A percentile compares a stretch with the other conserved stretches of the same genome.
Evolutionary conservation across 2,329 filamentous ascomycete genomes (phyloP).

Genomic region (Colletotrichum falcatum): DNA sequence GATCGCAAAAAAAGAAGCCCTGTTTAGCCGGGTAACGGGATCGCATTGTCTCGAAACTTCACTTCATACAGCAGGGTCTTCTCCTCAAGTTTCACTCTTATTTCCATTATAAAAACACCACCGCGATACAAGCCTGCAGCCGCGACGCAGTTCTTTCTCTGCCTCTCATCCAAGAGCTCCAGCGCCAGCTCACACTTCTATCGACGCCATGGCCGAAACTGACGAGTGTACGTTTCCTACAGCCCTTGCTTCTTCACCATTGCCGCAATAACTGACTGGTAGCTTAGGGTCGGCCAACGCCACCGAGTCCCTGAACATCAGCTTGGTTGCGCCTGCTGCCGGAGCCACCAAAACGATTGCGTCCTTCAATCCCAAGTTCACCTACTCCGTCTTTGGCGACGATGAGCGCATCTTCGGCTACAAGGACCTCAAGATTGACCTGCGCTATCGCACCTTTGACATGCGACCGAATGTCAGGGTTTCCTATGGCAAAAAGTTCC

Average conservation of each 20-base stretch:
- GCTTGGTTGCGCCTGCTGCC: constrained; percentile 64
- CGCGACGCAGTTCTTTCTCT: too few relatives aligned
- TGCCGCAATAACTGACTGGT: constrained; percentile 2
- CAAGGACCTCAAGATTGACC: constrained; percentile 79
- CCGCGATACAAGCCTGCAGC: neutral
- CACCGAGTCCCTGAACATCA: constrained; percentile 73
- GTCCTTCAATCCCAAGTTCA: constrained; percentile 86
- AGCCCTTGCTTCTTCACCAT: neutral
- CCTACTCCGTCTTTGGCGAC: constrained; percentile 94
- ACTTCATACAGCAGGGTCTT: neutral
- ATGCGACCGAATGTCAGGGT: constrained; percentile 82
- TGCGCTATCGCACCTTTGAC: constrained; percentile 77
- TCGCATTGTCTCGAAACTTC: neutral
- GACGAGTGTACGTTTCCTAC: constrained; percentile 31
- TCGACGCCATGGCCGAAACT: constrained; percentile 30
- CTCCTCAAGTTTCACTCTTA: neutral
- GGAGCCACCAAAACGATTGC: constrained; percentile 67
- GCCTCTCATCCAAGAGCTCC: neutral
- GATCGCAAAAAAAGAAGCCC: constrained; percentile 15
- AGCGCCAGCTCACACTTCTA: neutral
- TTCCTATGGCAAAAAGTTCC: constrained; percentile 78
- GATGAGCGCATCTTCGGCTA: constrained; percentile 93
- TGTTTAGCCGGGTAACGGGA: neutral
- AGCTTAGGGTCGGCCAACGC: constrained; percentile 67
- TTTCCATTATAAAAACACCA: neutral